Base-by-base conservation (phyloP, 2,329 filamentous ascomycete species). In the Pseudodiploospora longispora region DNA sequence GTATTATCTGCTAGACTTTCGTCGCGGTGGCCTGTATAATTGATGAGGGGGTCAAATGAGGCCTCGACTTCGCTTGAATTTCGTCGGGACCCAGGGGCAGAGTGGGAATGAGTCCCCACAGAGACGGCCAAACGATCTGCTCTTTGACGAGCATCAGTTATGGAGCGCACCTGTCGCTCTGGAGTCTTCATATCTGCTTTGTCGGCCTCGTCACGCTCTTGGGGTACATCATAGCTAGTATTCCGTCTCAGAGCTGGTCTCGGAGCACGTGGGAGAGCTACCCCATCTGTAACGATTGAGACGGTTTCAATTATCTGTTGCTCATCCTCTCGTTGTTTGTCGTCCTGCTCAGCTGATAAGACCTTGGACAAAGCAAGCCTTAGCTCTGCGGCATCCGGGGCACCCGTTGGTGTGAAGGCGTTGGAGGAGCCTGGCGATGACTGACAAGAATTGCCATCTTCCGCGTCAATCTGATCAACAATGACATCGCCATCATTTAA, bases 191-290 rank as follows among this genome's bases (percentile, higher is more conserved):
- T 55, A 53, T 69, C 66, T 7, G 66, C 66, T 34, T 56, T 55
- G 45, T 69, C 66, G 28, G 66, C 66, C 49, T 57, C 59, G 48
- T 69, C 59, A 7, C 62, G 56, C 53, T 69, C 66, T 50, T 61
- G 57, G 1, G 65, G 65, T 9, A 54, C 65, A 44, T 68, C 63
- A 44, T 69, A 69, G 50, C 66, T 69, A 36, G 66, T 69, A 50
- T 68, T 69, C 35, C 66, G 63, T 49, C 65, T 59, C n/a, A 69
- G 52, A 8, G 61, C 66, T 27, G 66, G 66, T 36, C 64, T 59
- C 8, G 64, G 64, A 6, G 52, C 42, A 44, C 48, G 50, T 27
- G 48, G 52, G 10, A 42, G 40, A 35, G 41, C 9, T 40, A 31
- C 10, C 29, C 6, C 12, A 6, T 36, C 8, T 30, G 41, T 40